phyloP scores from a whole-genome alignment of 129 eudicot species.

The Flaveria ramosissima region DNA sequence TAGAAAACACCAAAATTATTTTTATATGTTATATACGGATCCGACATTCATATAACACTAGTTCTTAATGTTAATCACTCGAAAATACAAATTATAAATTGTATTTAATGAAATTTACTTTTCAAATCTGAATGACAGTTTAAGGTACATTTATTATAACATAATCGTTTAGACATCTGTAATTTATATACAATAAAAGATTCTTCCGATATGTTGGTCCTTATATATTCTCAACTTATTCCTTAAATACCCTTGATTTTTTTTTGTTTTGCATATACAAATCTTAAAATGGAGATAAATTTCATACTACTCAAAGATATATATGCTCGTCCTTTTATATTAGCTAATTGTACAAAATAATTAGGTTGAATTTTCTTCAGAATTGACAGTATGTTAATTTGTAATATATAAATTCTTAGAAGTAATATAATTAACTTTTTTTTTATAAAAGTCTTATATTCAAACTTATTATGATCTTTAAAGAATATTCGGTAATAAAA shows the following conservation, averaged over 20 bases:
- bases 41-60: too few relatives aligned
- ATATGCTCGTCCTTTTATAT: neutral
- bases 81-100: neutral
- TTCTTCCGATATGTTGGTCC: conserved; percentile 27
- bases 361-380: neutral
- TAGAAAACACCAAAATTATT: too few relatives aligned
- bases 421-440: too few relatives aligned
- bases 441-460: neutral
- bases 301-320: neutral
- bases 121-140: neutral
- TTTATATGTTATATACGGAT: too few relatives aligned
- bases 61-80: neutral
- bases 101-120: neutral
- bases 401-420: neutral
- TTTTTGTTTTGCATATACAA: conserved; percentile 1
- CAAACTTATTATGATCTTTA: neutral
- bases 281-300: neutral
- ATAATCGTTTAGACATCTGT: conserved; percentile 2
- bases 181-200: conserved; percentile 12
- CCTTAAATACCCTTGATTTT: conserved; percentile 18
- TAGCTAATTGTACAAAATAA: neutral
- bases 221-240: neutral
- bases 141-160: conserved; percentile 21
- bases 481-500: neutral
- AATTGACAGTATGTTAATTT: neutral